Evolutionary conservation across 2,329 filamentous ascomycete genomes (phyloP).

Genomic region (Pezicula carpinea): DNA sequence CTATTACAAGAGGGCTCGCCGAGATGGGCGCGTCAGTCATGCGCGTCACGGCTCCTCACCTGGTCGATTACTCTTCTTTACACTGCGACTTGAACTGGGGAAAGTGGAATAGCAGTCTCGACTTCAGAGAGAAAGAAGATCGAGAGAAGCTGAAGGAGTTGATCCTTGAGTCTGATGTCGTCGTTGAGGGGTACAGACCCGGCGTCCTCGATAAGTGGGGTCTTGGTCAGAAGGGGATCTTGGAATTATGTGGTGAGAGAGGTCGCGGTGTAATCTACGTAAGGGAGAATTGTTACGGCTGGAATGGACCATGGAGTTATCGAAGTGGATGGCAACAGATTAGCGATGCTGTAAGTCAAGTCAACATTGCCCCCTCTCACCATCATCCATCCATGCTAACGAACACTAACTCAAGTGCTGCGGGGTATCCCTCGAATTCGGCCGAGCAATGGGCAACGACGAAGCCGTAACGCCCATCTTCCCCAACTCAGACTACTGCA

Average conservation of each 20-base stretch:
- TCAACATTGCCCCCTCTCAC: not conserved
- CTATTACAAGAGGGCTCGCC: slow-evolving; percentile 35
- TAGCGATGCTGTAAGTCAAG: slow-evolving; percentile 12
- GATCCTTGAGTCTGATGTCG: slow-evolving; percentile 45
- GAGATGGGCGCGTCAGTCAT: slow-evolving; percentile 42
- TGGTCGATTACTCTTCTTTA: slow-evolving; percentile 33
- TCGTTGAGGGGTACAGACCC: slow-evolving; percentile 48
- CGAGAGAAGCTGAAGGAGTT: slow-evolving; percentile 36
- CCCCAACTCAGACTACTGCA: slow-evolving; percentile 40
- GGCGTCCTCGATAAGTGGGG: slow-evolving; percentile 38
- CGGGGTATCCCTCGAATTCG: slow-evolving; percentile 42
- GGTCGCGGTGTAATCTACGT: slow-evolving; percentile 42
- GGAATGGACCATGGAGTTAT: slow-evolving; percentile 38
- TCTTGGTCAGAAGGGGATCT: slow-evolving; percentile 35
- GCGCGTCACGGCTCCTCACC: slow-evolving; percentile 37
- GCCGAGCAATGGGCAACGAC: slow-evolving; percentile 39
- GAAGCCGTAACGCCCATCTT: slow-evolving; percentile 40
- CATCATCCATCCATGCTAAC: not conserved
- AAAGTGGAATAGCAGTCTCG: slow-evolving; percentile 41
- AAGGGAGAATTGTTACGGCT: slow-evolving; percentile 47
- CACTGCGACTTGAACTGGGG: slow-evolving; percentile 35
- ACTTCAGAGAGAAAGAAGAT: slow-evolving; percentile 40
- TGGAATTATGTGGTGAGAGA: slow-evolving; percentile 34
- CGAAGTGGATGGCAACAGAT: slow-evolving; percentile 49
- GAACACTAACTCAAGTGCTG: slow-evolving; percentile 23